Evolutionary conservation across 345 rosid genomes (phyloP), one percentile per base, ranked within the genome.

Genomic region (Eucalyptus curtisii): DNA sequence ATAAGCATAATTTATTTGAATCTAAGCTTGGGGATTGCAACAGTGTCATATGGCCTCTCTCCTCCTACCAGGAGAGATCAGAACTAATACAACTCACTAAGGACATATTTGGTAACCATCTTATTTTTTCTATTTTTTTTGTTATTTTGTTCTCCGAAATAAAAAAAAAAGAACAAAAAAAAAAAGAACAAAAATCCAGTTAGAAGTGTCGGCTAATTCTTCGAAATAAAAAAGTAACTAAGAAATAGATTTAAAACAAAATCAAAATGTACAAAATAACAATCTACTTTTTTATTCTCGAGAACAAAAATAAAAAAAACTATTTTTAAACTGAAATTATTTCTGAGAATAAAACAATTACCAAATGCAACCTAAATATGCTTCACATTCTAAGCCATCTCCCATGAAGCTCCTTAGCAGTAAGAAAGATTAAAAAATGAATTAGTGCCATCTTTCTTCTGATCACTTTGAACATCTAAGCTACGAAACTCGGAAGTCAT

Each of bases 151-250:
- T 52, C 4, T 7, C 22, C 2, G 0, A 49, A 49, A 49, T 0
- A 13, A 49, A 48, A 48, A n/a, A n/a, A n/a, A n/a, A n/a, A n/a
- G n/a, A n/a, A 48, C 4, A 37, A 37, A 49, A 45, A 0, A 2
- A 49, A 7, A 16, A 3, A 52, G 0, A 52, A 52, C 4, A 52
- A 52, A 8, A 52, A 19, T 1, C 10, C 1, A 0, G 7, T 52
- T 52, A 7, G 0, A 1, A 52, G 3, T 0, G 0, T 52, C 1
- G 0, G 57, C 57, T 52, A 52, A 19, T 19, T 52, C 7, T 52
- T 52, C 57, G 0, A 52, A 19, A 52, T 52, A 20, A 3, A 52
- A 20, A 20, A 3, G 0, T 20, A 8, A 52, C 4, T 52, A 52
- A 52, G 5, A 5, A 52, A 52, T 20, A 52, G 2, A 52, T 52